A percentile compares a stretch with the other conserved stretches of the same genome.
Conservation (phyloP, 106 monocot genomes). For the Posidonia australis region DNA sequence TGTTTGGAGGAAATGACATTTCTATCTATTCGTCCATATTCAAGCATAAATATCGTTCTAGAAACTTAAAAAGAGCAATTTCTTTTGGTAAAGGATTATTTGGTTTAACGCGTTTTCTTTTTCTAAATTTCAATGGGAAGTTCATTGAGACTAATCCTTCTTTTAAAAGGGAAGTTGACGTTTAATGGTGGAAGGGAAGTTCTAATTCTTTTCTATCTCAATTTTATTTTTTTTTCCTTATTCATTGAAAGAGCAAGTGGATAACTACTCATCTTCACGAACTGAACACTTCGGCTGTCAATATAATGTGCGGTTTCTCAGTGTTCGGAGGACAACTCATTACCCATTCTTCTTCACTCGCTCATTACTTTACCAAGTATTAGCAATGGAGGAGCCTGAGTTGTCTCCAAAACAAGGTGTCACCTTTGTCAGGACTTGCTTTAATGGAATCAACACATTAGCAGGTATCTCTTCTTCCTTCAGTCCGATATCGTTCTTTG, state of each 20-base stretch:
- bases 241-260: not conserved
- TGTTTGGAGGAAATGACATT: not conserved
- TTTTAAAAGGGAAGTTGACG: not conserved
- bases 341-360: not conserved
- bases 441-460: conserved; percentile 80
- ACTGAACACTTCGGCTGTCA: no score
- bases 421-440: conserved; percentile 53
- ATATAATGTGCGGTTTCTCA: no score
- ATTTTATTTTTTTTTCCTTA: not conserved
- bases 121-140: not conserved
- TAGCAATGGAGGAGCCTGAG: conserved; percentile 21
- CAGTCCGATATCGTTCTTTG: not conserved
- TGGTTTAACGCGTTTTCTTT: not conserved
- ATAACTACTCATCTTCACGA: not conserved
- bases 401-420: conserved; percentile 35
- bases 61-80: not conserved
- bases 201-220: not conserved
- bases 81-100: not conserved
- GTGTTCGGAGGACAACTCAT: not conserved
- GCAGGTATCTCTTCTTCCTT: conserved; percentile 40
- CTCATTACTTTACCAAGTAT: not conserved
- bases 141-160: not conserved
- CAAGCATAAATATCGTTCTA: no score
- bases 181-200: not conserved
- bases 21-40: not conserved